A percentile compares a stretch with the other conserved stretches of the same genome.
Conservation (phyloP, 306 rosid genomes). For the Acacia crassicarpa region DNA sequence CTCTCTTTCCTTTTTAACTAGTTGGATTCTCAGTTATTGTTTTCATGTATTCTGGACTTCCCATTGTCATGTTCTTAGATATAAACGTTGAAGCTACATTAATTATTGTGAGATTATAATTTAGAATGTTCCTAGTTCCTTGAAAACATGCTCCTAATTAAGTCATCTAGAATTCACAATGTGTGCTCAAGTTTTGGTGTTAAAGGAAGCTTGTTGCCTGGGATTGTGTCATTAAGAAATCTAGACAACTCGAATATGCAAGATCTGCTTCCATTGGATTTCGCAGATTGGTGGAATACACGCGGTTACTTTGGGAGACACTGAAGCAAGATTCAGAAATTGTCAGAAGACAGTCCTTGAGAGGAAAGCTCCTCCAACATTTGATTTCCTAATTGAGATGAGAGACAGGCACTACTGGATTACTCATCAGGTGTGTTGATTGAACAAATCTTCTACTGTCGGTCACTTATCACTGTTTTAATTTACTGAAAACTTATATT, state of each 20-base stretch:
- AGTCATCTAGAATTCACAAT: slow-evolving; percentile 1
- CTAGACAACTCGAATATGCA: slow-evolving; percentile 18
- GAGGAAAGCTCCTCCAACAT: slow-evolving; percentile 73
- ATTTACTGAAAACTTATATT: slow-evolving; percentile 5
- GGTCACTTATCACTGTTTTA: background rate
- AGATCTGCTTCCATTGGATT: slow-evolving; percentile 27
- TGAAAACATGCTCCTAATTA: background rate
- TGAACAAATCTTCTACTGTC: slow-evolving; percentile 22
- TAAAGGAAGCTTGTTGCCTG: slow-evolving; percentile 15
- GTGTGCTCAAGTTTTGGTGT: slow-evolving; percentile 3
- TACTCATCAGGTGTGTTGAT: slow-evolving; percentile 60
- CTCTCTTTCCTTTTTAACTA: slow-evolving; percentile 6
- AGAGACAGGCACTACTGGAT: slow-evolving; percentile 73
- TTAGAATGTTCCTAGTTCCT: too few species aligned
- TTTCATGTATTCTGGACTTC: slow-evolving; percentile 17
- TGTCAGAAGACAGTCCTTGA: slow-evolving; percentile 66
- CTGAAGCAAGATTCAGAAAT: slow-evolving; percentile 65
- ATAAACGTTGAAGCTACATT: slow-evolving; percentile 17
- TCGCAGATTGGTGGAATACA: slow-evolving; percentile 64
- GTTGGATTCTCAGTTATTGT: slow-evolving; percentile 12
- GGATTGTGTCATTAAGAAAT: slow-evolving; percentile 9
- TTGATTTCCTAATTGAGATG: slow-evolving; percentile 76
- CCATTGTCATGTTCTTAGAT: slow-evolving; percentile 2
- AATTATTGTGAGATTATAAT: slow-evolving; percentile 19
- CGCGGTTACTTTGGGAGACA: slow-evolving; percentile 63